Percentiles rank a stretch among this genome's conserved stretches.
Evolutionary conservation across 345 rosid genomes (phyloP).

Genomic region (Hibiscus tridactylites): DNA sequence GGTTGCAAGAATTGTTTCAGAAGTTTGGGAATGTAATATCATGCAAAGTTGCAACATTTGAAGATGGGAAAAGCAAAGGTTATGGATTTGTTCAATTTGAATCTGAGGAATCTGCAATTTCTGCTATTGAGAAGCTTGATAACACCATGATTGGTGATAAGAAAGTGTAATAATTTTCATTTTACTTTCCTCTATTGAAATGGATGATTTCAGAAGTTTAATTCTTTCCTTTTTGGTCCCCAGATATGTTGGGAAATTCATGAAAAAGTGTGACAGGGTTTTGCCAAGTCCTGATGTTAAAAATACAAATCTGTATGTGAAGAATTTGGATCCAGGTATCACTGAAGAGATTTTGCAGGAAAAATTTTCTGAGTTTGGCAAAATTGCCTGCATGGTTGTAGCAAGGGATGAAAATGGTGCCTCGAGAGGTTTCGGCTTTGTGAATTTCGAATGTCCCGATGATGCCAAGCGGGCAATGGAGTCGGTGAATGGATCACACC

Average conservation of each 20-base stretch:
- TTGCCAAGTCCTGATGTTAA: constrained; percentile 36
- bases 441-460: constrained; percentile 49
- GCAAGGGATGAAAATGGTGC: constrained; percentile 37
- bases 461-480: constrained; percentile 52
- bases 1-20: constrained; percentile 41
- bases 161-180: constrained; percentile 22
- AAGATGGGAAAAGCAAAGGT: constrained; percentile 67
- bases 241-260: constrained; percentile 58
- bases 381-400: constrained; percentile 41
- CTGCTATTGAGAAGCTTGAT: constrained; percentile 55
- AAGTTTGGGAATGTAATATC: constrained; percentile 50
- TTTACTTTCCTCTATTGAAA: neutral
- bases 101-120: constrained; percentile 43
- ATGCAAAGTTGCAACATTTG: constrained; percentile 50
- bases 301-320: constrained; percentile 56
- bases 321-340: constrained; percentile 51
- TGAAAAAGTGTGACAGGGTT: constrained; percentile 47
- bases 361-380: constrained; percentile 57
- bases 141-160: constrained; percentile 36
- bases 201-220: neutral
- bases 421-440: constrained; percentile 58
- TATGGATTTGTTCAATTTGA: constrained; percentile 69
- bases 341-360: constrained; percentile 42
- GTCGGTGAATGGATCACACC: constrained; percentile 45
- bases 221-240: neutral